Evolutionary conservation across 75 land plant genomes (phyloP), one percentile per base, ranked within the genome.

Genomic region (Cunninghamia lanceolata): DNA sequence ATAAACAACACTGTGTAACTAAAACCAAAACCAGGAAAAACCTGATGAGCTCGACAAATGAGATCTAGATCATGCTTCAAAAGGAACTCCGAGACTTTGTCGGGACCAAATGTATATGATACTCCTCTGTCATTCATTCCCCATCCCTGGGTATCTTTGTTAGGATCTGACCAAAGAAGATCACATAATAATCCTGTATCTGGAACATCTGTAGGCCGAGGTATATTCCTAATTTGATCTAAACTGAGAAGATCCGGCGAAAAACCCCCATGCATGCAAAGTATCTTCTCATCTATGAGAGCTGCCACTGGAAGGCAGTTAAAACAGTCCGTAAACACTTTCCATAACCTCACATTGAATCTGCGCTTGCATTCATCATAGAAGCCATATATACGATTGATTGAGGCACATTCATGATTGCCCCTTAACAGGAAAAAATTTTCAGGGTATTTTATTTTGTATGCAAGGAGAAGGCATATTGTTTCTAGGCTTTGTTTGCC

Each of bases 241-340:
- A 94, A 89, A 56, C 78, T 89, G 14, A 86, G 82, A 83, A 94
- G 47, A 79, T 95, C 96, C 14, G 96, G 96, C 46, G 96, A 95
- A 85, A 95, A 94, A 38, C 96, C 96, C 76, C 96, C 96, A 87
- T 95, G 96, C 96, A 95, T 95, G 91, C 96, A 95, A 77, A 94
- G 91, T 83, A 95, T 95, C 87, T 95, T 95, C 81, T 95, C 96
- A 85, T 95, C 96, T 54, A 95, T 92, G 17, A 95, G 89, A 59
- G 96, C 96, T 73, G 96, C 95, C 63, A 95, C 96, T 35, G 96
- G 96, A 21, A 95, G 91, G 85, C 96, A 95, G 86, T 94, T 95
- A 86, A 95, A 95, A 82, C 96, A 94, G 70, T 95, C 95, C 5
- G 96, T 95, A 82, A 95, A 95, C 42, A 86, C 84, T 77, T 95